Evolutionary conservation across 2,329 filamentous ascomycete species (phyloP), one percentile per base, ranked within the genome.

Genomic region (Coleophoma cylindrospora): DNA sequence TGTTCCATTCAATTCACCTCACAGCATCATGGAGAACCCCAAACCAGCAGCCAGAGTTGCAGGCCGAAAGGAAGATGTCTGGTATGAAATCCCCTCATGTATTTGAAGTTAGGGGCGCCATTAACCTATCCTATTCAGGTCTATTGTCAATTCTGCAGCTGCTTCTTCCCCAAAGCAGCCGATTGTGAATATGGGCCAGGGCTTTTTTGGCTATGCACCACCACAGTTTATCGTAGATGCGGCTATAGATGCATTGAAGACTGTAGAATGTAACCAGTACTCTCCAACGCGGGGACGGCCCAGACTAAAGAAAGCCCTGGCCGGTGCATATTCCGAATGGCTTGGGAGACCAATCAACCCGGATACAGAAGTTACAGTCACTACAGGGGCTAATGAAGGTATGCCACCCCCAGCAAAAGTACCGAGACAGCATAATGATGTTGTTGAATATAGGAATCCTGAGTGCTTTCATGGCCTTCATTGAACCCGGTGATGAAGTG

Each of bases 181-280:
- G 50, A 82, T 85, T 55, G 75, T 84, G 52, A 85, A 85, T 57
- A 75, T 84, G 74, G 81, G 80, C 19, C 80, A 83, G 64, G 80
- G 80, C 48, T 90, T 90, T 76, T 91, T 90, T 60, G 92, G 92
- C 51, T 97, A 97, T 70, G 97, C 97, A 65, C 92, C 92, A 50
- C 92, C 92, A 8, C 70, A 85, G 36, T 97, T 96, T 69, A 90
- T 96, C 57, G 75, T 96, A 57, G 81, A 96, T 61, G 94, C 94
- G 38, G 94, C 94, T 46, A 97, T 96, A 70, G 75, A 86, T 38
- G 91, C 92, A 37, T 79, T 99, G 47, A 86, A 96, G 64, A 80
- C 83, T 46, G 92, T 99, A 19, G 94, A 97, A 58, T 96, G 92
- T 79, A 99, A 99, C 69, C 94, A 99, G 76, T 99, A 99, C 77